Percentiles rank a stretch among this genome's conserved stretches.
phyloP scores from a whole-genome alignment of 805 yeast genomes.

The Kregervanrija delftensis region DNA sequence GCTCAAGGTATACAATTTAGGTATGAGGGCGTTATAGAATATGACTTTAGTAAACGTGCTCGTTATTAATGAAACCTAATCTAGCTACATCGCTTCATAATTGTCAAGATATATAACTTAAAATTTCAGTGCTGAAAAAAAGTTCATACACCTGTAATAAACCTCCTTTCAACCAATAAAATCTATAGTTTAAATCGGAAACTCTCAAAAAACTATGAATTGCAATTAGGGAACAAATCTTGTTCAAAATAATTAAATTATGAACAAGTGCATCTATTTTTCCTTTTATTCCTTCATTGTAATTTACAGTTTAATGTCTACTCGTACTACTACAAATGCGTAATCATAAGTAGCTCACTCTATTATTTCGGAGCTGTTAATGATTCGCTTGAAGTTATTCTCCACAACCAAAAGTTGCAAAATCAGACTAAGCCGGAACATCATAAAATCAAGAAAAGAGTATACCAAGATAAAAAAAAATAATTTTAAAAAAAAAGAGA shows the following conservation, averaged over 20 bases:
- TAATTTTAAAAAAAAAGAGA: not conserved
- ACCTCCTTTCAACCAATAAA: not conserved
- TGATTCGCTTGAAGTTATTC: conserved; percentile 23
- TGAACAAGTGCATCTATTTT: not conserved
- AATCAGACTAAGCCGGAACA: conserved; percentile 2
- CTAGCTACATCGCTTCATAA: no score
- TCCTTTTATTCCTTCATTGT: not conserved
- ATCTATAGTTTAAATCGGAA: not conserved
- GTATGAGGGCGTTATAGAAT: no score
- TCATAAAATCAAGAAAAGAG: conserved; percentile 1
- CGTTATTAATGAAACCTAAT: no score
- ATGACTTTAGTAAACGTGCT: no score
- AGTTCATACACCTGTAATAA: not conserved
- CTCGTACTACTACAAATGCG: conserved; percentile 15
- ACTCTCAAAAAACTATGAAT: not conserved
- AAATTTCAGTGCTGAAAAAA: no score
- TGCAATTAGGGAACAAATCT: not conserved
- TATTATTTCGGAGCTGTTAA: conserved; percentile 24
- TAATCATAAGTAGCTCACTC: conserved; percentile 29
- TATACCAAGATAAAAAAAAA: not conserved
- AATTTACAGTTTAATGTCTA: not conserved
- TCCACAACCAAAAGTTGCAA: not conserved
- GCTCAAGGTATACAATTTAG: no score
- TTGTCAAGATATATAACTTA: no score
- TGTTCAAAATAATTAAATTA: not conserved